Conservation (phyloP, 768 basidiomycete species). For the Pisolithus marmoratus region DNA sequence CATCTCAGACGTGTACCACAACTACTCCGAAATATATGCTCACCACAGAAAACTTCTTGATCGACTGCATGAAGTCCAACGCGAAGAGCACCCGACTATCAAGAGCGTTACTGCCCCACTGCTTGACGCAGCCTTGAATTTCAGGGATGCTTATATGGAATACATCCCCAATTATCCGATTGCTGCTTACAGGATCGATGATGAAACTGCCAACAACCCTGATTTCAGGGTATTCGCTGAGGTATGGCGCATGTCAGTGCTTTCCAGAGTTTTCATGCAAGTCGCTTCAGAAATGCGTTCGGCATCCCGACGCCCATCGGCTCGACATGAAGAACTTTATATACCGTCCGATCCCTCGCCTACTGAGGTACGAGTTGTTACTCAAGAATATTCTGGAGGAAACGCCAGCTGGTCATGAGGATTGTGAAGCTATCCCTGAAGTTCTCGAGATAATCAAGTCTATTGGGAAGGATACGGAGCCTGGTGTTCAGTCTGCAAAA, state of each 20-base stretch:
- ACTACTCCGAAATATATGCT: slow-evolving; percentile 66
- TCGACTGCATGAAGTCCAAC: slow-evolving; percentile 78
- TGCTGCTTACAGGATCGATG: slow-evolving; percentile 80
- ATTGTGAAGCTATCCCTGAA: slow-evolving; percentile 74
- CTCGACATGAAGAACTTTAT: slow-evolving; percentile 93
- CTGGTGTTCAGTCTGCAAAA: slow-evolving; percentile 79
- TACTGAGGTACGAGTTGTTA: slow-evolving; percentile 84
- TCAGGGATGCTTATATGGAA: slow-evolving; percentile 88
- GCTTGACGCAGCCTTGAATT: slow-evolving; percentile 86
- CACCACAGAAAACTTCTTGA: slow-evolving; percentile 77
- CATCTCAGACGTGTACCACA: slow-evolving; percentile 85
- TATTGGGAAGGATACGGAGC: slow-evolving; percentile 82
- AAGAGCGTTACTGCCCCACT: slow-evolving; percentile 77
- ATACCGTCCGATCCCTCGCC: slow-evolving; percentile 83
- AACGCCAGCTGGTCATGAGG: slow-evolving; percentile 70
- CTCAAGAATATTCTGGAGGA: slow-evolving; percentile 76
- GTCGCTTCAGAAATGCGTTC: slow-evolving; percentile 37
- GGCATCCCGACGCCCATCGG: slow-evolving; percentile 72
- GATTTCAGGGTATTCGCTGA: slow-evolving; percentile 81
- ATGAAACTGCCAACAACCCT: slow-evolving; percentile 78
- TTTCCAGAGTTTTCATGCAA: slow-evolving; percentile 3
- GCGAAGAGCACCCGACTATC: slow-evolving; percentile 80
- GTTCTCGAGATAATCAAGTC: slow-evolving; percentile 84
- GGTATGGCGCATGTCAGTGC: slow-evolving; percentile 34
- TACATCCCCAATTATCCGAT: slow-evolving; percentile 93